Evolutionary conservation across 129 eudicot genomes (phyloP), one percentile per base, ranked within the genome.

Genomic region (Apium graveolens): DNA sequence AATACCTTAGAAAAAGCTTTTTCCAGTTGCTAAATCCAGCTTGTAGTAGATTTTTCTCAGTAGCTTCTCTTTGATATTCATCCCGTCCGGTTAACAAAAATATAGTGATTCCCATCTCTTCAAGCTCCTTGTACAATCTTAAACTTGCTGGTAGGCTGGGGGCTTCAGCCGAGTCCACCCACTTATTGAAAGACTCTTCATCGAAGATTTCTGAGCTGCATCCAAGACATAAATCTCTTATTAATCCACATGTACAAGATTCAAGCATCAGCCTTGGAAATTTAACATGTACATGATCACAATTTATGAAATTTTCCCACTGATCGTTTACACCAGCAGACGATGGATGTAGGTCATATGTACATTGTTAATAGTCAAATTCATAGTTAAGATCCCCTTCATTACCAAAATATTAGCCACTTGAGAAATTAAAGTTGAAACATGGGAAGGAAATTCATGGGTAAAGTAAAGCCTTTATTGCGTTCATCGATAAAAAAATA

Each of bases 111-210:
- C 97, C 97, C 29, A 89, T 84, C 60, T 86, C 73, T 82, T 88
- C 86, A 57, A 94, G 91, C 83, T 90, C 91, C 43, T 81, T 83
- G 90, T 91, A 94, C 79, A 94, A 75, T 77, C 89, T 87, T 68
- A 94, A 86, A 87, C 98, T 94, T 83, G 98, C 93, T 8, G 92
- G 86, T 74, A 94, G 57, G 68, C 92, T 96, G 60, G 97, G 97
- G 27, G 96, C 98, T 81, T 88, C 89, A 42, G 96, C 89, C 77
- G 35, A 41, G 41, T 80, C 86, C 68, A 86, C 96, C 98, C 97
- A 94, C 29, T 80, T 84, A 46, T 90, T 68, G 31, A 85, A 94
- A 42, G 97, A 76, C 31, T 70, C 34, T 74, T 89, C 96, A 73
- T 91, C 82, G 41, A 85, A 93, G 24, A 70, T 49, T 70, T 89